A percentile compares a stretch with the other conserved stretches of the same genome.
These are phyloP conservation scores for Noccaea caerulescens DNA, from an alignment of 345 rosid species.

Conservation along the genomic window DNA sequence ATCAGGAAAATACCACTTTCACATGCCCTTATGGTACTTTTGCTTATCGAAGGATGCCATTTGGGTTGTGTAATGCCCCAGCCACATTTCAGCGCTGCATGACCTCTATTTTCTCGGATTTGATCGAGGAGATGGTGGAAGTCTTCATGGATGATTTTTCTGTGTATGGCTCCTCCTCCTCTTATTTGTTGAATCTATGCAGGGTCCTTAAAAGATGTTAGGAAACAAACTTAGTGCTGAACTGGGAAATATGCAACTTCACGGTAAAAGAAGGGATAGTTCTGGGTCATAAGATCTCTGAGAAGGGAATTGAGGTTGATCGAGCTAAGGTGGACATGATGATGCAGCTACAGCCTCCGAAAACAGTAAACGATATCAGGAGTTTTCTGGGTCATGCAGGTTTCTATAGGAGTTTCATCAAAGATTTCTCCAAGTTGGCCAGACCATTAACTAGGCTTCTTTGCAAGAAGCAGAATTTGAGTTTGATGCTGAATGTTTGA, in stretches of 20 bases:
- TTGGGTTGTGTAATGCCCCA: background rate
- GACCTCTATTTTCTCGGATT: background rate
- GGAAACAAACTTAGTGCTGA: background rate
- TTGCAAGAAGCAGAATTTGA: too few relatives aligned
- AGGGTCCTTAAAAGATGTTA: background rate
- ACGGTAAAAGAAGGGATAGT: background rate
- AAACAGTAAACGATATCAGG: too few relatives aligned
- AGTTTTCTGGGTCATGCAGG: too few relatives aligned
- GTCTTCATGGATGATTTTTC: slow-evolving; percentile 7
- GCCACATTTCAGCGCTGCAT: background rate
- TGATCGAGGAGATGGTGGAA: background rate
- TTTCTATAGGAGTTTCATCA: too few relatives aligned
- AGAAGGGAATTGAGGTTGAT: background rate
- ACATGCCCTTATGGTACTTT: background rate
- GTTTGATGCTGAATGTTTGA: too few relatives aligned
- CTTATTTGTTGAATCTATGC: background rate
- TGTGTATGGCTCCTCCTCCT: background rate
- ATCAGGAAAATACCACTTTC: background rate
- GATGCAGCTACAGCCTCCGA: background rate
- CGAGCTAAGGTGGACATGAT: background rate
- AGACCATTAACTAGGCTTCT: too few relatives aligned
- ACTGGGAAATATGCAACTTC: too few relatives aligned
- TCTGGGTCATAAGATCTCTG: background rate
- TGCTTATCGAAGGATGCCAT: background rate
- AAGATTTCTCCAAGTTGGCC: too few relatives aligned